Percentiles rank a stretch among this genome's conserved stretches.
phyloP scores from a whole-genome alignment of 225 moss, liverwort and hornwort species.

The Polytrichum commune region DNA sequence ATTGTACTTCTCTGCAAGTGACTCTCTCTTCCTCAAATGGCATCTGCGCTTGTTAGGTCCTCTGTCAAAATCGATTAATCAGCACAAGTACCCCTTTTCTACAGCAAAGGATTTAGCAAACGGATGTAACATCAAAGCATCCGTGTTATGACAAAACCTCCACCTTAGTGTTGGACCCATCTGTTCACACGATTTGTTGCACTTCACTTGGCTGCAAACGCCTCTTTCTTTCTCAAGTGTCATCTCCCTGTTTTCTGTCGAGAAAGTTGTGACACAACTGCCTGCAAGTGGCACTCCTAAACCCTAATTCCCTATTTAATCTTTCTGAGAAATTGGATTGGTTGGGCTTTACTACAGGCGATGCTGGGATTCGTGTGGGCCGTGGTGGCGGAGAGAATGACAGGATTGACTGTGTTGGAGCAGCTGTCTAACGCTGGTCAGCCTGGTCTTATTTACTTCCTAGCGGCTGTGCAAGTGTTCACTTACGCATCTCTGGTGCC shows the following conservation, averaged over 20 bases:
- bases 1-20: neutral
- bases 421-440: conserved; percentile 23
- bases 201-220: neutral
- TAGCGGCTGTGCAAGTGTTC: conserved; percentile 33
- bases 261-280: too few species aligned
- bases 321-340: too few species aligned
- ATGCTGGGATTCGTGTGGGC: conserved; percentile 44
- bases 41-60: neutral
- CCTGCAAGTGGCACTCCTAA: too few species aligned
- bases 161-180: too few species aligned
- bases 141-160: too few species aligned
- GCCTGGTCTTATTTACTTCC: conserved; percentile 24
- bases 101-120: neutral
- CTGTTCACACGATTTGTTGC: neutral
- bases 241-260: too few species aligned
- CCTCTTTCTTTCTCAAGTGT: neutral
- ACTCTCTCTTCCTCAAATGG: neutral
- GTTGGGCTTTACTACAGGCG: neutral
- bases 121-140: too few species aligned
- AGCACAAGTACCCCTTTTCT: too few species aligned
- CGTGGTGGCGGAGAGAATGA: conserved; percentile 11
- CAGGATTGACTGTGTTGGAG: conserved; percentile 27
- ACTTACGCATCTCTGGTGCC: conserved; percentile 49
- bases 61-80: neutral
- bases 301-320: too few species aligned